Conservation (phyloP, 768 basidiomycete genomes). For the Boletus sp. region DNA sequence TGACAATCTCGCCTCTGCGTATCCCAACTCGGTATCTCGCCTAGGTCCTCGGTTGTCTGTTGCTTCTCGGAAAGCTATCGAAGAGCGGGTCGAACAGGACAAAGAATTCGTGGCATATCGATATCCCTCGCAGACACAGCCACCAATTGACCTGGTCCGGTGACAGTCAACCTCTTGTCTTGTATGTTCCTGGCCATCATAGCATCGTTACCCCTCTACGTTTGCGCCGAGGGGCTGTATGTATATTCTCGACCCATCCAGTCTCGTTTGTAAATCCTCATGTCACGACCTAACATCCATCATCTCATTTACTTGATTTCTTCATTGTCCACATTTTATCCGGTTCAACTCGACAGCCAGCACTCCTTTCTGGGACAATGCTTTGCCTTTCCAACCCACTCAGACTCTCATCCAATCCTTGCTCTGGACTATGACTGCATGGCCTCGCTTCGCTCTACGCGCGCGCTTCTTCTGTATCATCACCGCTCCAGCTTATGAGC, state of each 20-base stretch:
- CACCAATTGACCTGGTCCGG: constrained; percentile 56
- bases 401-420: constrained; percentile 16
- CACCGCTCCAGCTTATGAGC: constrained; percentile 6
- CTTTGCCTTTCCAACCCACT: constrained; percentile 13
- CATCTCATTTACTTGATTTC: constrained; percentile 21
- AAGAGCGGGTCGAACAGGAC: constrained; percentile 82
- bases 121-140: constrained; percentile 75
- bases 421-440: constrained; percentile 30
- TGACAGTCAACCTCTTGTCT: constrained; percentile 20
- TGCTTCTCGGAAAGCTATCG: constrained; percentile 66
- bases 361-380: constrained; percentile 28
- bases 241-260: constrained; percentile 1
- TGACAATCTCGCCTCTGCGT: constrained; percentile 41
- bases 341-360: constrained; percentile 13
- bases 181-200: constrained; percentile 2
- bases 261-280: constrained; percentile 20
- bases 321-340: constrained; percentile 14
- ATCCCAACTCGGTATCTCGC: constrained; percentile 49
- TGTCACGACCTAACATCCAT: constrained; percentile 14
- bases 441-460: constrained; percentile 7
- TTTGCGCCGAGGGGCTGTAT: constrained; percentile 5
- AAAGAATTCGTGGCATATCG: constrained; percentile 82
- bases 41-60: constrained; percentile 57
- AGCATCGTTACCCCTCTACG: constrained; percentile 1
- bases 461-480: constrained; percentile 14